Conservation (phyloP, 1,139 yeast genomes). For the Yarrowia galli region DNA sequence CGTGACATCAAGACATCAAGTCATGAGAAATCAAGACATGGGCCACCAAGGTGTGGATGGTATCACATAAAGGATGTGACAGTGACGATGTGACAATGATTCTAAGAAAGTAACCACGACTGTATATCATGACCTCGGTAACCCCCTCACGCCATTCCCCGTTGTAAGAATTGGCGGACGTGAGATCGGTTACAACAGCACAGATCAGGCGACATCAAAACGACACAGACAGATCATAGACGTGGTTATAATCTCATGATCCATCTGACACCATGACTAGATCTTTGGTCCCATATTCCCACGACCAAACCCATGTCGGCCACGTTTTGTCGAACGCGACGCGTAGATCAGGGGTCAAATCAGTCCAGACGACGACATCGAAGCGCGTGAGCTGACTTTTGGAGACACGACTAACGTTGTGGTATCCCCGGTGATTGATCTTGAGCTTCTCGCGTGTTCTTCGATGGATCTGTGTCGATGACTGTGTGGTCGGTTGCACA, state of each 20-base stretch:
- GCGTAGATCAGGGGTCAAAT: slow-evolving; percentile 36
- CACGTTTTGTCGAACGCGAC: slow-evolving; percentile 12
- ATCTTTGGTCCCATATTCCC: too few species aligned
- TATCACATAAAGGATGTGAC: too few species aligned
- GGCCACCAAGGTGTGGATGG: too few species aligned
- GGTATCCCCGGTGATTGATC: too few species aligned
- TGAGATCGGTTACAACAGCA: not conserved
- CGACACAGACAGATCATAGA: not conserved
- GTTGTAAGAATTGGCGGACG: too few species aligned
- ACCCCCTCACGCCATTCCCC: too few species aligned
- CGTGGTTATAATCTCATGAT: not conserved
- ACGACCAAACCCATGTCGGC: not conserved
- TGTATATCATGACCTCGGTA: too few species aligned
- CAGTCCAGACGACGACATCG: not conserved
- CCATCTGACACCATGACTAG: not conserved
- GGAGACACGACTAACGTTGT: not conserved
- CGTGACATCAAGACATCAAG: too few species aligned
- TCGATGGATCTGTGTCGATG: not conserved
- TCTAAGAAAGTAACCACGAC: too few species aligned
- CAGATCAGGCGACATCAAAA: not conserved
- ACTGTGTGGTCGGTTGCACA: not conserved
- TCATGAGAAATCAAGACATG: too few species aligned
- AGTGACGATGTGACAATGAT: too few species aligned
- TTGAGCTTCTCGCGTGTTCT: too few species aligned
- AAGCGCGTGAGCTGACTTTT: not conserved